Evolutionary conservation across 108 stramenopile species (phyloP).

Genomic region (Thalassiosira profunda): DNA sequence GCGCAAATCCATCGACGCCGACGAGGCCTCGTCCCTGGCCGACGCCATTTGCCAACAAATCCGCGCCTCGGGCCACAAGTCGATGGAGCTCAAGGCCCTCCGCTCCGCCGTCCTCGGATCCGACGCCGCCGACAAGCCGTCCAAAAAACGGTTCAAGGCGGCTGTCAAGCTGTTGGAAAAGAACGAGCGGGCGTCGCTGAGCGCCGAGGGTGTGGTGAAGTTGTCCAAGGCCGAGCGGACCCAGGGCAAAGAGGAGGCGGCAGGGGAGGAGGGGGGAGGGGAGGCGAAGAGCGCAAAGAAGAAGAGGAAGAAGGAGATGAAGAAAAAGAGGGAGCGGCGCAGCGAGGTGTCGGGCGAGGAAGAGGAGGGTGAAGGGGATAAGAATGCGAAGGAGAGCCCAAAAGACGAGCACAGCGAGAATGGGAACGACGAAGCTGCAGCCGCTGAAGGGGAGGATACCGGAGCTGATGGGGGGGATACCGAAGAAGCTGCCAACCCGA

Average conservation of each 20-base stretch:
- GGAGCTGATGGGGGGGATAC: slow-evolving; percentile 1
- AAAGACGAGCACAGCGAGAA: too few species aligned
- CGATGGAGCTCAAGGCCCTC: slow-evolving; percentile 45
- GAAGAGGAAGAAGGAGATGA: slow-evolving; percentile 43
- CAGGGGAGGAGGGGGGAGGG: slow-evolving; percentile 4
- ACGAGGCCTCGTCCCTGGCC: too few species aligned
- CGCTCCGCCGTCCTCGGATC: slow-evolving; percentile 34
- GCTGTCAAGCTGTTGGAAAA: slow-evolving; percentile 64
- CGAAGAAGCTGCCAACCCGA: too few species aligned
- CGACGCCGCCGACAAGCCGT: slow-evolving; percentile 69
- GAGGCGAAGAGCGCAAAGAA: slow-evolving; percentile 43
- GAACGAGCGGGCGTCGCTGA: slow-evolving; percentile 57
- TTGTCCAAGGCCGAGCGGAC: slow-evolving; percentile 52
- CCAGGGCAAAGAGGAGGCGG: slow-evolving; percentile 19
- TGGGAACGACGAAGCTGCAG: slow-evolving; percentile 30
- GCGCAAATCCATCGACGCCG: too few species aligned
- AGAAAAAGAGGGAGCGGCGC: slow-evolving; percentile 33
- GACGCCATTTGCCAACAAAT: too few species aligned
- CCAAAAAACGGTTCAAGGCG: slow-evolving; percentile 86
- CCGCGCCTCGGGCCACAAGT: too few species aligned
- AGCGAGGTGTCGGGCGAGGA: too few species aligned
- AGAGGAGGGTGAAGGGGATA: slow-evolving; percentile 7
- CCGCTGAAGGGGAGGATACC: slow-evolving; percentile 18
- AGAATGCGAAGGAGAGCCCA: not conserved
- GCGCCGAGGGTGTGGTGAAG: slow-evolving; percentile 70